Evolutionary conservation across 805 yeast species (phyloP).

Genomic region (Pichia ethanolica): DNA sequence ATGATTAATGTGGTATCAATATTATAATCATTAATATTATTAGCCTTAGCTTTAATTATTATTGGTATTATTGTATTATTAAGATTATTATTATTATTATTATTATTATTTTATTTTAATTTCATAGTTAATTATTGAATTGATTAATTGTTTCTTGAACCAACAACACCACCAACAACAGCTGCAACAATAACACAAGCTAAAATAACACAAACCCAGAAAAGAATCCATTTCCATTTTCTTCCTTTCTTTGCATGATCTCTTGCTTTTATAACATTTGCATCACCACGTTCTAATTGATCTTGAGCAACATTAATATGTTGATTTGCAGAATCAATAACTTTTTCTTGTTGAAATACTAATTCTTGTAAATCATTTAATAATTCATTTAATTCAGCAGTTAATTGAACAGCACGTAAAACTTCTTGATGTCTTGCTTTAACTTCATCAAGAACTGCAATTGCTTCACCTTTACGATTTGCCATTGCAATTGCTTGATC

Average conservation of each 20-base stretch:
- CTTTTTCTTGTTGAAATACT: constrained; percentile 91
- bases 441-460: constrained; percentile 91
- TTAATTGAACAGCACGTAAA: constrained; percentile 87
- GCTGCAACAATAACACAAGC: constrained; percentile 59
- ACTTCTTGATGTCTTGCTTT: constrained; percentile 93
- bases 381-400: constrained; percentile 91
- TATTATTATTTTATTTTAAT: neutral
- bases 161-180: constrained; percentile 53
- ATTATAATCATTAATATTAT: too few relatives aligned
- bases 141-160: constrained; percentile 19
- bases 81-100: too few relatives aligned
- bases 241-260: constrained; percentile 83
- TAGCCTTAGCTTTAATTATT: too few relatives aligned
- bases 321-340: constrained; percentile 74
- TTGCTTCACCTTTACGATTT: constrained; percentile 89
- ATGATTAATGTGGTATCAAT: too few relatives aligned
- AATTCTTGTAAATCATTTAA: constrained; percentile 94
- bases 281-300: constrained; percentile 90
- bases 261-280: constrained; percentile 87
- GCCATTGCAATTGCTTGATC: constrained; percentile 85
- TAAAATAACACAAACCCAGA: constrained; percentile 52
- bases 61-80: too few relatives aligned
- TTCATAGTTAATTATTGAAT: neutral
- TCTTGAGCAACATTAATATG: constrained; percentile 78
- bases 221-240: constrained; percentile 83